phyloP scores from a whole-genome alignment of 352 stramenopile genomes.

The Phytophthora sp. region DNA sequence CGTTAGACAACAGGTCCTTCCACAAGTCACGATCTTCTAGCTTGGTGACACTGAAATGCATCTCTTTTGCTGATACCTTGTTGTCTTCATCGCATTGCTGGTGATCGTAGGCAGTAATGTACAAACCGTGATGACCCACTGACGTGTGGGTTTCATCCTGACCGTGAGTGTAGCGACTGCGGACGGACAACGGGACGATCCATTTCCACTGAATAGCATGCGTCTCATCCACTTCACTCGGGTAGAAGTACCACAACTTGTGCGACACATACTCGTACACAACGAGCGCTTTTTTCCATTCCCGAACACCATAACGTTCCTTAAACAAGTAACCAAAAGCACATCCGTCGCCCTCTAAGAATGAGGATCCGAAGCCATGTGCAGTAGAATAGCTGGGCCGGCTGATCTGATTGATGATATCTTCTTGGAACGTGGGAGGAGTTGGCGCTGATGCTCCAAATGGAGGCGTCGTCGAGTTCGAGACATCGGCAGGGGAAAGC shows the following conservation, averaged over 20 bases:
- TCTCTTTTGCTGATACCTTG: slow-evolving; percentile 63
- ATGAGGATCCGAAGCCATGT: slow-evolving; percentile 87
- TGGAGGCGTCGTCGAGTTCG: slow-evolving; percentile 29
- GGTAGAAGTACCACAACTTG: slow-evolving; percentile 92
- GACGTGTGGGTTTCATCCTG: slow-evolving; percentile 86
- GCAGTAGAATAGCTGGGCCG: slow-evolving; percentile 84
- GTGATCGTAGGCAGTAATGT: slow-evolving; percentile 82
- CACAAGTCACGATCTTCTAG: slow-evolving; percentile 84
- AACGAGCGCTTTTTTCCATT: slow-evolving; percentile 87
- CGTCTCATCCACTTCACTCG: slow-evolving; percentile 81
- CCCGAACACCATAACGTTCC: slow-evolving; percentile 54
- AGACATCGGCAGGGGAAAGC: slow-evolving; percentile 28
- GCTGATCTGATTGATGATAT: slow-evolving; percentile 89
- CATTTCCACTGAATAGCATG: slow-evolving; percentile 89
- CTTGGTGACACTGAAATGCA: slow-evolving; percentile 88
- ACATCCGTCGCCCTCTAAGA: slow-evolving; percentile 82
- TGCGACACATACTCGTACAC: slow-evolving; percentile 89
- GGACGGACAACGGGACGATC: slow-evolving; percentile 81
- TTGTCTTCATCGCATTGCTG: slow-evolving; percentile 58
- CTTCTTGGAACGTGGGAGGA: slow-evolving; percentile 82
- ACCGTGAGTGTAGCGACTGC: slow-evolving; percentile 79
- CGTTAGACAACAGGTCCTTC: slow-evolving; percentile 72
- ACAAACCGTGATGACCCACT: slow-evolving; percentile 84
- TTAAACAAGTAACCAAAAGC: slow-evolving; percentile 89
- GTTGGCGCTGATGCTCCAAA: slow-evolving; percentile 38